Evolutionary conservation across 2,329 filamentous ascomycete species (phyloP), one percentile per base, ranked within the genome.

Genomic region (Macroventuria anomochaeta): DNA sequence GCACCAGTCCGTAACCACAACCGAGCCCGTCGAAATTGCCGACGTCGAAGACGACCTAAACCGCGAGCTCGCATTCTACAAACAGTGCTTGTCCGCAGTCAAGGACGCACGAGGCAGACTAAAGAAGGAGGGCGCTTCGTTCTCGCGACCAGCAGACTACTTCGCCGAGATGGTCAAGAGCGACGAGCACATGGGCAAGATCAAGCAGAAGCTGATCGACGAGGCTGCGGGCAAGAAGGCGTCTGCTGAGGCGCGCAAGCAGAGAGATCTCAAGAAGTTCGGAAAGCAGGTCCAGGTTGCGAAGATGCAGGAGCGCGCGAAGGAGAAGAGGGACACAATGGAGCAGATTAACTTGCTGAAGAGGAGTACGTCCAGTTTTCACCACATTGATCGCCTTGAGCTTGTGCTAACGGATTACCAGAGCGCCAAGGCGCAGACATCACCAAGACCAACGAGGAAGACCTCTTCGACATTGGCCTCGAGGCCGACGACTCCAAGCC

Each of bases 111-210:
- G 93, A 50, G 75, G 79, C n/a, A 79, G 87, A 57, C 82, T 99
- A 20, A 88, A 90, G 71, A 87, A 88, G 59, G 93, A 97, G 75
- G 88, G 88, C 7, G 83, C 93, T 0, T 85, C 90, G 6, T 99
- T 99, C 78, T 88, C 91, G 23, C 85, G 95, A 8, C 95, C 95
- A 3, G 88, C 85, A 50, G 95, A 99, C 78, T 99, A 96, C 79
- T 99, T 99, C 68, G 95, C 95, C 37, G 95, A 99, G 82, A 99
- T 97, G 93, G 88, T 97, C 69, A 97, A 97, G 85, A 91, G 88
- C 69, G 95, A 99, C 73, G 93, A 96, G 68, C 95, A 97, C 76
- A 99, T 99, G 95, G 90, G 90, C 73, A 93, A 90, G 82, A 90
- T 99, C 74, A 96, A 96, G 82, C 86, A 88, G 70, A 96, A 96